Base-by-base conservation (phyloP, 495 filamentous ascomycete species). In the Evansstolkia leycettana region DNA sequence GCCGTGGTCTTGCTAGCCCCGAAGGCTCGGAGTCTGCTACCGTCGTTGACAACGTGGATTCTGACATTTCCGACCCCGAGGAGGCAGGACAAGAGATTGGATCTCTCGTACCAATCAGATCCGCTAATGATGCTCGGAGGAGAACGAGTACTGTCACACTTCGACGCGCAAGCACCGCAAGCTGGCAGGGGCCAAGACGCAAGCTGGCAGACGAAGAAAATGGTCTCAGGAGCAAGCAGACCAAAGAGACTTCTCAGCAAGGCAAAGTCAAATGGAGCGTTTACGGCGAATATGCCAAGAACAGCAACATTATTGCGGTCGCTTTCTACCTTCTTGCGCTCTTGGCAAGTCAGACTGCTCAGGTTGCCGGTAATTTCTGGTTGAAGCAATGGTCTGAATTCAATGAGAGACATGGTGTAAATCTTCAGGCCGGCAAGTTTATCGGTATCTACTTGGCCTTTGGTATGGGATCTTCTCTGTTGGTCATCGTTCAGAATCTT, bases 211-310 rank as follows among this genome's bases (percentile, higher is more conserved):
- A 98, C 52, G 83, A 94, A 50, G 90, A 94, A 47, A 81, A 76
- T 27, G 60, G 65, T 10, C 50, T 73, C 40, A 94, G 82, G 64
- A 84, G 79, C 38, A 84, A 76, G 46, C 86, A 94, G 55, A 75
- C 70, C 11, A 87, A 92, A 52, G 92, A 99, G 55, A 75, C 76
- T 34, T 73, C 73, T 0, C 83, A 95, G 52, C 85, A 96, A 54
- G 92, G 92, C 31, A 94, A 95, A 52, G 92, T 99, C 38, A 95
- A 94, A 56, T 95, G 92, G 86, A 72, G 76, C 46, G 84, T 92
- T 1, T 92, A 92, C 40, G 58, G 56, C 20, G 84, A 89, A 57
- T 95, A 96, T 49, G 88, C 88, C 23, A 94, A 89, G 58, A 84
- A 84, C 12, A 94, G 83, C 64, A 95, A 96, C 50, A 55, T 95